Evolutionary conservation across 345 rosid genomes (phyloP).

Genomic region (Acer yangbiense): DNA sequence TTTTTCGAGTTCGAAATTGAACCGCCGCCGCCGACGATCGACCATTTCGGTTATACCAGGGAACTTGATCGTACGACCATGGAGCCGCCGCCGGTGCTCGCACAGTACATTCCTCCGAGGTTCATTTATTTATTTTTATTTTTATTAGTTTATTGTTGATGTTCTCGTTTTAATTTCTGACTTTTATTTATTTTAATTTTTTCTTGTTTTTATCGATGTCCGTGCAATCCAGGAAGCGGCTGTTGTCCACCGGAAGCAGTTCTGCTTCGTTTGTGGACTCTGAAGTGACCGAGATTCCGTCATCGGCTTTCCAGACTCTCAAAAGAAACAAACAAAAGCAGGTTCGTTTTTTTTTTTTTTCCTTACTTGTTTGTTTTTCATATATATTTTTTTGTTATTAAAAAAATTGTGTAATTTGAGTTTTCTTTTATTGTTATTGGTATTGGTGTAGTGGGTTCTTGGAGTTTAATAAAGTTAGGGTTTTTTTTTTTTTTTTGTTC

Average conservation of each 20-base stretch:
- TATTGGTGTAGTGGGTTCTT: not conserved
- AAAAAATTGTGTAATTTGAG: not conserved
- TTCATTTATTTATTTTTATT: too few relatives aligned
- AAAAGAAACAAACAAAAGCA: slow-evolving; percentile 37
- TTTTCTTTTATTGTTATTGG: not conserved
- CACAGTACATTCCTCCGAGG: slow-evolving; percentile 11
- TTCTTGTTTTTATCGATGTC: slow-evolving; percentile 23
- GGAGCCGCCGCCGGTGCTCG: slow-evolving; percentile 32
- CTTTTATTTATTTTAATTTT: not conserved
- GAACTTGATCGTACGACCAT: slow-evolving; percentile 22
- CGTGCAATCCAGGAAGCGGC: slow-evolving; percentile 42
- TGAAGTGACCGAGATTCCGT: slow-evolving; percentile 63
- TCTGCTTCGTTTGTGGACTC: slow-evolving; percentile 56
- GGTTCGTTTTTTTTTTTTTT: slow-evolving; percentile 40
- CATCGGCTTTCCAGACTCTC: slow-evolving; percentile 42
- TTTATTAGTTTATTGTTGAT: not conserved
- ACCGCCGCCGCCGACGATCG: slow-evolving; percentile 6
- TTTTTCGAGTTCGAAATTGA: not conserved
- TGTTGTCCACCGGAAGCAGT: slow-evolving; percentile 13
- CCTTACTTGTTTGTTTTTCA: not conserved
- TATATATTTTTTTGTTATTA: not conserved
- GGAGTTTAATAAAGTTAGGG: not conserved
- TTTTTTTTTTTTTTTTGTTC: not conserved
- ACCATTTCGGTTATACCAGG: not conserved
- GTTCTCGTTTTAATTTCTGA: not conserved